Conservation (phyloP, 257 asterid species). For the Plantago major region DNA sequence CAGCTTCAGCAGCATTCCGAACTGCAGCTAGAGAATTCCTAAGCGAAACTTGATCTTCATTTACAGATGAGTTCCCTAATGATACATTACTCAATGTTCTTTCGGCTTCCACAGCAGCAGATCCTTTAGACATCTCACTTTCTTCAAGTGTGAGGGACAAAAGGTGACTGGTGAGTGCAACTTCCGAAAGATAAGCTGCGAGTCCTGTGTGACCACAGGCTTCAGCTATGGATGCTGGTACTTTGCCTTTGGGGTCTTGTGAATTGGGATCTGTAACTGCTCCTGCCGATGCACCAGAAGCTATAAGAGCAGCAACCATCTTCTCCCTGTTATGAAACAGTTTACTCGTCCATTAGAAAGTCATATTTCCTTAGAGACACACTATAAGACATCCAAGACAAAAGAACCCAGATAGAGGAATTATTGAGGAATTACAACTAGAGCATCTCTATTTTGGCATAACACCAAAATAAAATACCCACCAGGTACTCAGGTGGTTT, state of each 20-base stretch:
- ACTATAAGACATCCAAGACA: no score
- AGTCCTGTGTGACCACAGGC: constrained; percentile 76
- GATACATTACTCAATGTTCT: constrained; percentile 49
- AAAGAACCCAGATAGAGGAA: no score
- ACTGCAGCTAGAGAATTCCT: constrained; percentile 75
- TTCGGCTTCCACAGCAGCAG: constrained; percentile 84
- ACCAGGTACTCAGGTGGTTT: no score
- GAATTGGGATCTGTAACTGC: constrained; percentile 90
- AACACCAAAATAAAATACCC: no score
- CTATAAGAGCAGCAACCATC: constrained; percentile 92
- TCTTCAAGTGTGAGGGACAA: constrained; percentile 71
- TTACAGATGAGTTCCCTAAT: constrained; percentile 25
- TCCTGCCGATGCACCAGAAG: constrained; percentile 90
- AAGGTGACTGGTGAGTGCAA: constrained; percentile 78
- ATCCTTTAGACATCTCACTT: constrained; percentile 74
- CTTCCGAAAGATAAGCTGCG: constrained; percentile 94
- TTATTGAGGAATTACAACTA: no score
- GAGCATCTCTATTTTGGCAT: no score
- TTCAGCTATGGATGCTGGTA: constrained; percentile 81
- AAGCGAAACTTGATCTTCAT: constrained; percentile 66
- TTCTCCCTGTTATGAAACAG: constrained; percentile 62
- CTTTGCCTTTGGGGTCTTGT: constrained; percentile 71
- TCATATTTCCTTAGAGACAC: no score
- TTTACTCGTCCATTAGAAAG: neutral
- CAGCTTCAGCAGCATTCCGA: constrained; percentile 85